These are phyloP conservation scores for Drechslerella coelobrocha DNA, from an alignment of 2,329 filamentous ascomycete genomes.

Conservation along the genomic window DNA sequence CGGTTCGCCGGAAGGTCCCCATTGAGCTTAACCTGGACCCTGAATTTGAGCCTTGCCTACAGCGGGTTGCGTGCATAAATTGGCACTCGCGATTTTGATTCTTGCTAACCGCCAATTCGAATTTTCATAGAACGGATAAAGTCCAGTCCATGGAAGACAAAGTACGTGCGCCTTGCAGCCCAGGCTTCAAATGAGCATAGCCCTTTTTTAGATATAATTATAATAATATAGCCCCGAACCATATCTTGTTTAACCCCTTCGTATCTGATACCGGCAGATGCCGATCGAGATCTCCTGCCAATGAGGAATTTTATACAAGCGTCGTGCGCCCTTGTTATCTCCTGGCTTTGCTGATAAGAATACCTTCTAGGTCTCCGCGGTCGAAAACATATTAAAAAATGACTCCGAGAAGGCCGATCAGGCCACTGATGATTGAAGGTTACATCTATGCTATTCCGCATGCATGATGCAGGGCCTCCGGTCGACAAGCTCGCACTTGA, in stretches of 20 bases:
- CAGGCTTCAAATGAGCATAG: too few relatives aligned
- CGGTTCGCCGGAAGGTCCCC: slow-evolving; percentile 23
- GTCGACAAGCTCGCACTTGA: too few relatives aligned
- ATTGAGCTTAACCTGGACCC: too few relatives aligned
- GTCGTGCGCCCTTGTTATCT: not conserved
- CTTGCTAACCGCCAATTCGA: slow-evolving; percentile 10
- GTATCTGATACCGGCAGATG: not conserved
- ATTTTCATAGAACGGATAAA: slow-evolving; percentile 50
- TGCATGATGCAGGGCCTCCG: too few relatives aligned
- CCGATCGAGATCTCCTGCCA: not conserved
- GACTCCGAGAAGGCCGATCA: slow-evolving; percentile 29
- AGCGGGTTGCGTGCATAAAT: slow-evolving; percentile 8
- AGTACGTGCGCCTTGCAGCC: slow-evolving; percentile 29
- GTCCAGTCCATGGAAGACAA: slow-evolving; percentile 49
- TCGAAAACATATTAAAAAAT: slow-evolving; percentile 33
- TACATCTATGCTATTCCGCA: not conserved
- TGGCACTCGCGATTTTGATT: too few relatives aligned
- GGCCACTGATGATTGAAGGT: slow-evolving; percentile 3
- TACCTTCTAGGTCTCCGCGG: slow-evolving; percentile 26
- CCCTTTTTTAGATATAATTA: too few relatives aligned
- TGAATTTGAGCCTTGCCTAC: too few relatives aligned
- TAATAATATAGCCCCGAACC: too few relatives aligned
- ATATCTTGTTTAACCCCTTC: too few relatives aligned
- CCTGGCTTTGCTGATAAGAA: not conserved
- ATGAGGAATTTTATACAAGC: not conserved